Base-by-base conservation (phyloP, 106 monocot genomes). In the Dioscorea alata region DNA sequence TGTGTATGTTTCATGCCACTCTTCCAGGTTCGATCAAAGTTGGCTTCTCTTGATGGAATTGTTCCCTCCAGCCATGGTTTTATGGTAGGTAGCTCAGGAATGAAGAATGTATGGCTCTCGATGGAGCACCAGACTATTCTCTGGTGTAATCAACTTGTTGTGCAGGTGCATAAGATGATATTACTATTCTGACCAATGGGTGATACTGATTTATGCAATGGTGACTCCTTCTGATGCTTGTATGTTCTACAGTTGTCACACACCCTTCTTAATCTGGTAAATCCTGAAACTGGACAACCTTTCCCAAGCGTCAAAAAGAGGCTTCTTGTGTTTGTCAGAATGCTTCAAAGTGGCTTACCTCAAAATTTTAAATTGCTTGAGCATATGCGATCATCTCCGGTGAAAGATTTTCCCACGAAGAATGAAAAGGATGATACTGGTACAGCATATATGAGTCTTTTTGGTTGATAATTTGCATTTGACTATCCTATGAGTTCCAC, bases 91-190 rank as follows among this genome's bases (percentile, higher is more conserved):
- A 93, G 87, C 75, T 87, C 97, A 50, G 73, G 83, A 66, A 87
- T 84, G 79, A 99, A 88, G 65, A 93, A 93, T 70, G 92, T 87
- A 56, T 99, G 92, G 92, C 73, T 90, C 69, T 90, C 97, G 69
- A 83, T 90, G 85, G 97, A 93, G 50, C 97, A 99, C 69, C 97
- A 99, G 59, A 76, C 93, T 67, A 93, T 99, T 66, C 60, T 99
- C 48, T 99, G 97, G 97, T 99, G 97, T 67, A 99, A 99, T 80
- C 97, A 99, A 75, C 79, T 99, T 25, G 92, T 93, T 81, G 69
- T 99, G 76, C 92, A 99, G 89, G 97, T 93, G 63, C 14, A 28
- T 15, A 73, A 66, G 5, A 20, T 66, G 48, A 23, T 21, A 16
- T 66, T 66, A 17, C 18, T 19, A 48, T 65, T 48, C 7, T 21